phyloP scores from a whole-genome alignment of 2,329 filamentous ascomycete species.

The Pestalotiopsis sp. region DNA sequence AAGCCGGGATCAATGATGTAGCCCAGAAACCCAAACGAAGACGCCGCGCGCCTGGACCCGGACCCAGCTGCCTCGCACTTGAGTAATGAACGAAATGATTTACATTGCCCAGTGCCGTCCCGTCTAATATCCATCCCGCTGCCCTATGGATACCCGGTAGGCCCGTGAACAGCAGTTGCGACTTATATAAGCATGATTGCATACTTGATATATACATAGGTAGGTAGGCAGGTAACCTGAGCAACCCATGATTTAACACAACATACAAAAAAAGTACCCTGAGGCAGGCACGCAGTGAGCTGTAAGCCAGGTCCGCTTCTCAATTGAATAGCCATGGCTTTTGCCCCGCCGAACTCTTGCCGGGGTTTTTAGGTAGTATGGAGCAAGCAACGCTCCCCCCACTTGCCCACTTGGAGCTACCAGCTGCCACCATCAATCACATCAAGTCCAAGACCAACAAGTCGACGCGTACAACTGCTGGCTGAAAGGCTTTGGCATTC shows the following conservation, averaged over 20 bases:
- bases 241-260: no score
- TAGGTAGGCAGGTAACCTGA: background rate
- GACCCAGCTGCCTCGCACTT: background rate
- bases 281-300: no score
- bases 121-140: no score
- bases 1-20: background rate
- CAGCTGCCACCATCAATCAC: background rate
- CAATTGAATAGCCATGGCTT: no score
- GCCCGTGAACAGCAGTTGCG: background rate
- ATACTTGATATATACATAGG: background rate
- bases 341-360: no score
- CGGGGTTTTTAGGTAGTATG: background rate
- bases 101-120: background rate
- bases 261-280: no score
- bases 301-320: no score
- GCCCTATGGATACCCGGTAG: no score
- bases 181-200: background rate
- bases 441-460: background rate
- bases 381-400: background rate
- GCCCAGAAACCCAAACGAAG: background rate
- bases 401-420: background rate
- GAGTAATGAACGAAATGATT: background rate
- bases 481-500: background rate
- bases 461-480: constrained; percentile 6
- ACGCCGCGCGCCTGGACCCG: background rate